phyloP scores from a whole-genome alignment of 192 early-diverging fungal genomes.

The Linnemannia schmuckeri region DNA sequence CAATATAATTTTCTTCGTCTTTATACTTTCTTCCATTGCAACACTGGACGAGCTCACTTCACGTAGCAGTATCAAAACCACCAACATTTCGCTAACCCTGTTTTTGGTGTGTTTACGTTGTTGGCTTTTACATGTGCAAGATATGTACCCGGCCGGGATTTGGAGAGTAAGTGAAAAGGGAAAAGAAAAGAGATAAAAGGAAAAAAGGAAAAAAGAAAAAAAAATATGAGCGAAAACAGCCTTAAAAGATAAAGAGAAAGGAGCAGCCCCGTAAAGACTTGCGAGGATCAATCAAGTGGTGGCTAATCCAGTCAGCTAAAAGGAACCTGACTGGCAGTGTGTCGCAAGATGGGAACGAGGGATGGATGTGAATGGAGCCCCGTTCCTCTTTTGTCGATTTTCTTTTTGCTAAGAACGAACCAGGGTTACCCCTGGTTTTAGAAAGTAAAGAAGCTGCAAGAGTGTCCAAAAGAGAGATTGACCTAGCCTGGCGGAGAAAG shows the following conservation, averaged over 20 bases:
- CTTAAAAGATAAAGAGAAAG: neutral
- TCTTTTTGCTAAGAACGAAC: neutral
- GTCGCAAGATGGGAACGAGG: neutral
- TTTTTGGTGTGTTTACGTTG: neutral
- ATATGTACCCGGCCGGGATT: neutral
- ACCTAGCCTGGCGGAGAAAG: too few species aligned
- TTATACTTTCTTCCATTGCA: neutral
- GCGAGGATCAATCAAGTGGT: neutral
- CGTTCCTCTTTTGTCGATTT: neutral
- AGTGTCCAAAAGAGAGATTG: neutral
- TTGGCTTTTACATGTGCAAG: neutral
- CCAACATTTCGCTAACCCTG: neutral
- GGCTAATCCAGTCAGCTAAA: neutral
- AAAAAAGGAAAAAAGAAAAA: neutral
- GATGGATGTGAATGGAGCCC: too few species aligned
- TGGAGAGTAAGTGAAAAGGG: neutral
- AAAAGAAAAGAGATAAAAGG: neutral
- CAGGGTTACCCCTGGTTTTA: neutral
- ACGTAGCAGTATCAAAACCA: neutral
- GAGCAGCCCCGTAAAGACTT: neutral
- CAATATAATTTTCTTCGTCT: neutral
- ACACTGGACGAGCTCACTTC: neutral
- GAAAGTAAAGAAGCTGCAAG: neutral
- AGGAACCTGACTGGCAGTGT: constrained; percentile 1
- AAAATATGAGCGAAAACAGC: neutral